A percentile compares a stretch with the other conserved stretches of the same genome.
Conservation (phyloP, 805 yeast species). For the Saccharomycopsis sp. region DNA sequence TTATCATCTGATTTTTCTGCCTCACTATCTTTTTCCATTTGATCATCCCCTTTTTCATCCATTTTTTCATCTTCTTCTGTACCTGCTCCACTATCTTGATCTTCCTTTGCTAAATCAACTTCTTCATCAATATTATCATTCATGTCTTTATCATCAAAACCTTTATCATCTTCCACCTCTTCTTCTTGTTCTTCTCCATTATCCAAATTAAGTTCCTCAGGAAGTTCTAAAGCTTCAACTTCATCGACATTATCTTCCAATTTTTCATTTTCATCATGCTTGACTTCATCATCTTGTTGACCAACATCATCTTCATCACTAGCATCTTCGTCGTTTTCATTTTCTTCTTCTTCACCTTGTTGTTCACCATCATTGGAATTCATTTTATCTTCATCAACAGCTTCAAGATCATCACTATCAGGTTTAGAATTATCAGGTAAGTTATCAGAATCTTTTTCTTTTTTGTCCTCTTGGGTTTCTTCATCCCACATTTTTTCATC, state of each 20-base stretch:
- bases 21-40: slow-evolving; percentile 25
- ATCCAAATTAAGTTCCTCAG: slow-evolving; percentile 86
- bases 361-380: slow-evolving; percentile 25
- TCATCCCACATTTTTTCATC: slow-evolving; percentile 99
- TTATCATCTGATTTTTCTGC: slow-evolving; percentile 21
- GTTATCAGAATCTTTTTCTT: slow-evolving; percentile 75
- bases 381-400: slow-evolving; percentile 25
- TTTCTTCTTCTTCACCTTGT: slow-evolving; percentile 35
- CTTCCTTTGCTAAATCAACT: slow-evolving; percentile 25
- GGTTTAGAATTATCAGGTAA: slow-evolving; percentile 51
- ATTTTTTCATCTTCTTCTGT: slow-evolving; percentile 23
- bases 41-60: slow-evolving; percentile 22
- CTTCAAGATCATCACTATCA: slow-evolving; percentile 41
- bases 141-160: slow-evolving; percentile 22
- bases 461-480: slow-evolving; percentile 62
- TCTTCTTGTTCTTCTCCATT: slow-evolving; percentile 55
- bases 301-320: slow-evolving; percentile 34
- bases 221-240: slow-evolving; percentile 76
- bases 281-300: slow-evolving; percentile 43
- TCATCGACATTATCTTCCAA: slow-evolving; percentile 72
- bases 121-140: slow-evolving; percentile 18
- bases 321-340: slow-evolving; percentile 35
- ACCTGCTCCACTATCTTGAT: slow-evolving; percentile 25
- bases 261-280: slow-evolving; percentile 55
- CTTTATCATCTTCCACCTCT: slow-evolving; percentile 31